phyloP scores from a whole-genome alignment of 2,329 filamentous ascomycete genomes.

The Byssochlamys sp. region DNA sequence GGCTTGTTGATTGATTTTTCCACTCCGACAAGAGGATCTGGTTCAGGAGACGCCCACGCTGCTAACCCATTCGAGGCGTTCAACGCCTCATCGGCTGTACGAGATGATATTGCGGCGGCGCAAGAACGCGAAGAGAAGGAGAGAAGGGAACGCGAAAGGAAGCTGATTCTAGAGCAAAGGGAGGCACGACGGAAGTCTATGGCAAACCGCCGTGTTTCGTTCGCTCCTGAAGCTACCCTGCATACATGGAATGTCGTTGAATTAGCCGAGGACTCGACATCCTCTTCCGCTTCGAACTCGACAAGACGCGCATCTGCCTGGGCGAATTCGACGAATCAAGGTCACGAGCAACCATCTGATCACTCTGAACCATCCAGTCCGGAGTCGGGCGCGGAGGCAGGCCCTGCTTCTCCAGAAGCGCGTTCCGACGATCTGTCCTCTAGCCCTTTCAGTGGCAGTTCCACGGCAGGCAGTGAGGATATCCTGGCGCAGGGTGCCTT shows the following conservation, averaged over 20 bases:
- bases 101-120: conserved; percentile 39
- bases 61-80: conserved; percentile 41
- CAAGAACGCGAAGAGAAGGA: conserved; percentile 61
- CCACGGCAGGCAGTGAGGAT: conserved; percentile 37
- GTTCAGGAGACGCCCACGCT: conserved; percentile 31
- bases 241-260: conserved; percentile 96
- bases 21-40: conserved; percentile 25
- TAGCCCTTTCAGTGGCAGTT: conserved; percentile 62
- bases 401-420: conserved; percentile 51
- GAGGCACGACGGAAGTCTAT: conserved; percentile 88
- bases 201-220: conserved; percentile 84
- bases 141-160: conserved; percentile 48
- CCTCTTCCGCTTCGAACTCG: conserved; percentile 61
- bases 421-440: conserved; percentile 62
- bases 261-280: conserved; percentile 76
- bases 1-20: conserved; percentile 36
- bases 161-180: conserved; percentile 58
- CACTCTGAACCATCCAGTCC: conserved; percentile 53
- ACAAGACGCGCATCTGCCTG: conserved; percentile 62
- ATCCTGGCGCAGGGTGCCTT: conserved; percentile 25
- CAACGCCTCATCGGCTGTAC: conserved; percentile 30
- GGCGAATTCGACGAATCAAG: conserved; percentile 25
- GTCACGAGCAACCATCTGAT: conserved; percentile 32
- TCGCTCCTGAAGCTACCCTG: conserved; percentile 90
- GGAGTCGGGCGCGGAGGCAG: conserved; percentile 50